These are phyloP conservation scores for Xerocomus cyaneibrunnescens DNA, from an alignment of 1,284 basidiomycete genomes.

Conservation along the genomic window DNA sequence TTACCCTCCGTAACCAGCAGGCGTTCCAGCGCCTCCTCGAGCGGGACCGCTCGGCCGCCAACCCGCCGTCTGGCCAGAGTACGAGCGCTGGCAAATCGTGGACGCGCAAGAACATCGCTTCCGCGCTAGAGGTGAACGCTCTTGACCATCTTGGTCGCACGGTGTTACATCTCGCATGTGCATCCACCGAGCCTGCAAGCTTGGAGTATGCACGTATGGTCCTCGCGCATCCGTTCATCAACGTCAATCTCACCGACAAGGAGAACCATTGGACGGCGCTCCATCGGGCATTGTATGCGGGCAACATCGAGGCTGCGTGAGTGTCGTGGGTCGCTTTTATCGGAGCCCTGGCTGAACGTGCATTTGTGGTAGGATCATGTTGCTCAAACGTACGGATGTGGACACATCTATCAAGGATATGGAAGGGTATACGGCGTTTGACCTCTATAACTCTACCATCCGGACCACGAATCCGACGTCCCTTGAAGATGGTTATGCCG, in stretches of 20 bases:
- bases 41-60: slow-evolving; percentile 22
- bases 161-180: slow-evolving; percentile 81
- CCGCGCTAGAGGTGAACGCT: slow-evolving; percentile 65
- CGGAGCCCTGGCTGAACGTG: not conserved
- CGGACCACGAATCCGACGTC: slow-evolving; percentile 66
- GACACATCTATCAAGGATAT: slow-evolving; percentile 79
- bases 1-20: slow-evolving; percentile 73
- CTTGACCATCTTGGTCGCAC: slow-evolving; percentile 74
- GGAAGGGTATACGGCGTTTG: slow-evolving; percentile 92
- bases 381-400: slow-evolving; percentile 74
- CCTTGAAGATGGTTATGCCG: slow-evolving; percentile 41
- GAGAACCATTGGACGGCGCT: slow-evolving; percentile 93
- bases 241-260: slow-evolving; percentile 79
- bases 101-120: slow-evolving; percentile 50
- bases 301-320: slow-evolving; percentile 78
- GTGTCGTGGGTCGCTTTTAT: slow-evolving; percentile 26
- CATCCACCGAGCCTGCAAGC: slow-evolving; percentile 56
- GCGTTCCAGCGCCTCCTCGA: slow-evolving; percentile 83
- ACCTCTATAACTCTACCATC: slow-evolving; percentile 91
- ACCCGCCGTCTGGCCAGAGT: slow-evolving; percentile 37
- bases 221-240: slow-evolving; percentile 75
- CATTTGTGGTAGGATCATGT: slow-evolving; percentile 52
- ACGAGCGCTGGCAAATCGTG: slow-evolving; percentile 65
- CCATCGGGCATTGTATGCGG: slow-evolving; percentile 87
- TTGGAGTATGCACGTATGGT: slow-evolving; percentile 81